Percentiles rank a stretch among this genome's conserved stretches.
Evolutionary conservation across 148 eudicot species (phyloP).

Genomic region (Beta vulgaris): DNA sequence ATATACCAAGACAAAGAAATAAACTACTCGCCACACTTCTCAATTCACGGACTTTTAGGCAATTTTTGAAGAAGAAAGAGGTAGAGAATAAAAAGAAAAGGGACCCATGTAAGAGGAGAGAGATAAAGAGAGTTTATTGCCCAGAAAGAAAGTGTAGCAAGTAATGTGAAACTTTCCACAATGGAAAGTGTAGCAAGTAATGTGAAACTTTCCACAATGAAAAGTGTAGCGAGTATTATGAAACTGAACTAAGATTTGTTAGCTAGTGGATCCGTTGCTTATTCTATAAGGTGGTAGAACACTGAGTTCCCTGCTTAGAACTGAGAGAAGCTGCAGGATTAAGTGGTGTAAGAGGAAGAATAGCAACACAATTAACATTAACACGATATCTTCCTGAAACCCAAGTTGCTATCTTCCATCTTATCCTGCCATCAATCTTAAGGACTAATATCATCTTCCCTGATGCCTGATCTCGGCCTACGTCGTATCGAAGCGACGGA

Average conservation of each 20-base stretch:
- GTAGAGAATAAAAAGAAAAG: not conserved
- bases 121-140: too few species aligned
- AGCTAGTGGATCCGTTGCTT: not conserved
- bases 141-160: too few species aligned
- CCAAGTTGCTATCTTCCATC: conserved; percentile 92
- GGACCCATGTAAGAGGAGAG: too few species aligned
- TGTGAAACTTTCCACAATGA: too few species aligned
- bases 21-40: too few species aligned
- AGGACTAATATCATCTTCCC: conserved; percentile 54
- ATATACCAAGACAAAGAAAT: too few species aligned
- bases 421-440: conserved; percentile 51
- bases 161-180: too few species aligned
- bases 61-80: too few species aligned
- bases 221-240: too few species aligned
- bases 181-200: too few species aligned
- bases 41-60: too few species aligned
- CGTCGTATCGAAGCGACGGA: conserved; percentile 61
- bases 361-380: conserved; percentile 57
- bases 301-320: conserved; percentile 57
- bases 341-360: conserved; percentile 51
- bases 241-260: not conserved
- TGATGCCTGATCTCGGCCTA: conserved; percentile 52
- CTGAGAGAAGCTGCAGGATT: conserved; percentile 47
- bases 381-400: conserved; percentile 71
- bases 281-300: conserved; percentile 59